These are phyloP conservation scores for Colletotrichum destructivum DNA, from an alignment of 2,329 filamentous ascomycete species.

Conservation along the genomic window DNA sequence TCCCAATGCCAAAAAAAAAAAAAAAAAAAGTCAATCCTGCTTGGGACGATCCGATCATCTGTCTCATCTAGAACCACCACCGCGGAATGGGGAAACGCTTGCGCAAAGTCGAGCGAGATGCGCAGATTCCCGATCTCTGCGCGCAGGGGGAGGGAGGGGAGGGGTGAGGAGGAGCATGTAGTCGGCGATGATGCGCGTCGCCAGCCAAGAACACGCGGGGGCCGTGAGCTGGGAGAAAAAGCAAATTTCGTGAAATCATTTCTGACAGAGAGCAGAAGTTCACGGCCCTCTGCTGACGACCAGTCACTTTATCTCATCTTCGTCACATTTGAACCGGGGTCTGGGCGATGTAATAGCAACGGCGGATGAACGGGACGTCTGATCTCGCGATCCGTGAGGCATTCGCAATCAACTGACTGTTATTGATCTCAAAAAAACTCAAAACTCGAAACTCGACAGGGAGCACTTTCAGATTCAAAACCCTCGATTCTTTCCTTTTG, in stretches of 20 bases:
- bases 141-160: neutral
- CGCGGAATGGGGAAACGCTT: conserved; percentile 39
- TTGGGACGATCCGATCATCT: conserved; percentile 21
- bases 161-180: neutral
- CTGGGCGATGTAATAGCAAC: neutral
- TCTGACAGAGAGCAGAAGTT: conserved; percentile 1
- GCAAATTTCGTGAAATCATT: conserved; percentile 18
- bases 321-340: neutral
- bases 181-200: conserved; percentile 6
- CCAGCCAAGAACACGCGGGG: conserved; percentile 33
- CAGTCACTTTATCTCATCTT: neutral
- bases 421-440: neutral
- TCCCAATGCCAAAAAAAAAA: neutral
- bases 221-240: conserved; percentile 19
- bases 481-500: conserved; percentile 25
- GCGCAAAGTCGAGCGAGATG: conserved; percentile 16
- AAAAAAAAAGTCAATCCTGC: neutral
- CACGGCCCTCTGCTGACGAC: conserved; percentile 3
- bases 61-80: conserved; percentile 32
- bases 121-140: conserved; percentile 23
- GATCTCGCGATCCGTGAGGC: neutral
- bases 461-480: neutral
- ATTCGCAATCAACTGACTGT: neutral
- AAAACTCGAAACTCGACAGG: conserved; percentile 3
- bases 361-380: no score